These are phyloP conservation scores for Lavandula angustifolia DNA, from an alignment of 257 asterid species.

Conservation along the genomic window DNA sequence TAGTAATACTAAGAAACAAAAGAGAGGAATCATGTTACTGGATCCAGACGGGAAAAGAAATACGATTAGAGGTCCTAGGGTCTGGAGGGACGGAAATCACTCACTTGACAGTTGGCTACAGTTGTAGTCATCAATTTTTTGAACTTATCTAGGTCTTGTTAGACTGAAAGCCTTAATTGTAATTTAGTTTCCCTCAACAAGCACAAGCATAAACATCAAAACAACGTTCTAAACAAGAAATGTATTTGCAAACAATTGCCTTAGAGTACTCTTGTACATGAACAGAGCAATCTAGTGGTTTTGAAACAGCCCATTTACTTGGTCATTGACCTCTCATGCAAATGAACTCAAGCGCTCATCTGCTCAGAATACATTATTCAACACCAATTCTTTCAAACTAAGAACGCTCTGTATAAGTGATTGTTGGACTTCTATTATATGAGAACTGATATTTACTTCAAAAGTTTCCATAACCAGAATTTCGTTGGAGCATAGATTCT, in stretches of 20 bases:
- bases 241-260: neutral
- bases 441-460: neutral
- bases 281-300: constrained; percentile 16
- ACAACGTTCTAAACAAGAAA: neutral
- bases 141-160: constrained; percentile 20
- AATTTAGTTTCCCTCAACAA: constrained; percentile 2
- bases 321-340: constrained; percentile 8
- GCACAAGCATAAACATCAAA: neutral
- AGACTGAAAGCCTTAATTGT: neutral
- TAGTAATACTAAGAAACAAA: constrained; percentile 13
- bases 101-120: constrained; percentile 2
- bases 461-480: neutral
- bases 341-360: constrained; percentile 9
- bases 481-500: neutral
- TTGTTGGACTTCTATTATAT: neutral
- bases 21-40: constrained; percentile 4
- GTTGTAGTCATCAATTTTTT: constrained; percentile 4
- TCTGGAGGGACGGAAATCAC: neutral
- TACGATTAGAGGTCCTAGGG: neutral
- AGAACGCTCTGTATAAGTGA: neutral
- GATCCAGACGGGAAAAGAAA: constrained; percentile 15
- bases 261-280: neutral
- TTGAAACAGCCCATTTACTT: constrained; percentile 1
- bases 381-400: constrained; percentile 1
- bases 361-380: constrained; percentile 17